phyloP scores from a whole-genome alignment of 495 filamentous ascomycete species.

The Aspergillus homomorphus region DNA sequence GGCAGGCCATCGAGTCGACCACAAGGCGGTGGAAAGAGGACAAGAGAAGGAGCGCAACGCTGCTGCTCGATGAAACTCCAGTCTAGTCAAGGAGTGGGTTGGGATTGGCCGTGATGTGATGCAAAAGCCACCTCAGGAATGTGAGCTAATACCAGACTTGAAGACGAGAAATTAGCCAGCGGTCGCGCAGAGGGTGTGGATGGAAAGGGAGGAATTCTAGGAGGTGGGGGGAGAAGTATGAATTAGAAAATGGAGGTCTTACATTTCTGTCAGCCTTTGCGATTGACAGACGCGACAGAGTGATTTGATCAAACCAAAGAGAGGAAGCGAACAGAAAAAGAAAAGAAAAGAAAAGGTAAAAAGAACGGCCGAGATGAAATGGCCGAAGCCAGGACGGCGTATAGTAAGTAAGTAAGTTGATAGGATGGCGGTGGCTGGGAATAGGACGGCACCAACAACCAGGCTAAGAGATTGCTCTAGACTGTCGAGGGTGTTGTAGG shows the following conservation, averaged over 20 bases:
- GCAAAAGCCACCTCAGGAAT: slow-evolving; percentile 16
- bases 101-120: slow-evolving; percentile 20
- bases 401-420: not conserved
- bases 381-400: not conserved
- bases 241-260: not conserved
- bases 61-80: slow-evolving; percentile 17
- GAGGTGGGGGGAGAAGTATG: not conserved
- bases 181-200: slow-evolving; percentile 6
- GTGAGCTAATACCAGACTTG: slow-evolving; percentile 18
- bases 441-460: not conserved
- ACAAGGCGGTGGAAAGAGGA: slow-evolving; percentile 17
- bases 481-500: not conserved
- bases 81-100: slow-evolving; percentile 1
- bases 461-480: not conserved
- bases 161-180: slow-evolving; percentile 16
- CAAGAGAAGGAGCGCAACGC: slow-evolving; percentile 16
- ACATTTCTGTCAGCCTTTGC: not conserved
- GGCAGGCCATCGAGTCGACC: slow-evolving; percentile 17
- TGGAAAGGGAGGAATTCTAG: not conserved
- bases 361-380: slow-evolving; percentile 3
- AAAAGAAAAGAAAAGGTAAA: not conserved
- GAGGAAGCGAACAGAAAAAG: not conserved
- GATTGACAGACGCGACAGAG: not conserved
- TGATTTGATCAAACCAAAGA: not conserved
- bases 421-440: not conserved